Conservation (phyloP, 805 yeast genomes). For the Millerozyma acaciae region DNA sequence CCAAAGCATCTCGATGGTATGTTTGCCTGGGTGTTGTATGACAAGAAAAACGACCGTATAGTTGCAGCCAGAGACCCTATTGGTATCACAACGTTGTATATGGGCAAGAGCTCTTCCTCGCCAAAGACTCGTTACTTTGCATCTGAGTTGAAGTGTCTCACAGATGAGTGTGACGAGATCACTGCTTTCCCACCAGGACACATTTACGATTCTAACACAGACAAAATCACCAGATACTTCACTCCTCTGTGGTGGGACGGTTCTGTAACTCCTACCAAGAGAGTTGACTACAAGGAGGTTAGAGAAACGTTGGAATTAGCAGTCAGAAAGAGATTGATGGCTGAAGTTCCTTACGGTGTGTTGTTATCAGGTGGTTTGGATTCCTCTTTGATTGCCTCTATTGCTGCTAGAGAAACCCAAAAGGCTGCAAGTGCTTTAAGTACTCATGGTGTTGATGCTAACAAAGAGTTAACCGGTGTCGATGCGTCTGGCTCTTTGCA, state of each 20-base stretch:
- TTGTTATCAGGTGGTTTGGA: conserved; percentile 96
- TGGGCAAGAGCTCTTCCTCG: conserved; percentile 71
- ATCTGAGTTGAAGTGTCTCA: conserved; percentile 88
- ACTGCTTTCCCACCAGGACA: conserved; percentile 98
- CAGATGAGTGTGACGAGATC: conserved; percentile 92
- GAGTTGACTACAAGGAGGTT: conserved; percentile 66
- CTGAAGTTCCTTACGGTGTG: conserved; percentile 99
- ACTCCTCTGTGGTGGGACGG: conserved; percentile 95
- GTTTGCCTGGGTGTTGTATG: conserved; percentile 94
- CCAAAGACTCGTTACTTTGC: conserved; percentile 87
- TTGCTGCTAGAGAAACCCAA: conserved; percentile 93
- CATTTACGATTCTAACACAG: conserved; percentile 88
- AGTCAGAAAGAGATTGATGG: conserved; percentile 98
- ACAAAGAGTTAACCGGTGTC: conserved; percentile 81
- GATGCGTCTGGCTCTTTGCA: conserved; percentile 84
- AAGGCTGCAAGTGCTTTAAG: conserved; percentile 53
- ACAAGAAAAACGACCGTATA: conserved; percentile 77
- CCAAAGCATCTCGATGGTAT: conserved; percentile 95
- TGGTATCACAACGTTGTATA: conserved; percentile 93
- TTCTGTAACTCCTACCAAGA: conserved; percentile 64
- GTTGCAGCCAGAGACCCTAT: conserved; percentile 98
- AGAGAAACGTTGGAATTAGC: conserved; percentile 87
- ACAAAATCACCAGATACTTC: conserved; percentile 81
- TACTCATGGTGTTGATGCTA: conserved; percentile 53
- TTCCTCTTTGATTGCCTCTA: conserved; percentile 92